Evolutionary conservation across 352 stramenopile genomes (phyloP).

Genomic region (Phytophthora hybrid): DNA sequence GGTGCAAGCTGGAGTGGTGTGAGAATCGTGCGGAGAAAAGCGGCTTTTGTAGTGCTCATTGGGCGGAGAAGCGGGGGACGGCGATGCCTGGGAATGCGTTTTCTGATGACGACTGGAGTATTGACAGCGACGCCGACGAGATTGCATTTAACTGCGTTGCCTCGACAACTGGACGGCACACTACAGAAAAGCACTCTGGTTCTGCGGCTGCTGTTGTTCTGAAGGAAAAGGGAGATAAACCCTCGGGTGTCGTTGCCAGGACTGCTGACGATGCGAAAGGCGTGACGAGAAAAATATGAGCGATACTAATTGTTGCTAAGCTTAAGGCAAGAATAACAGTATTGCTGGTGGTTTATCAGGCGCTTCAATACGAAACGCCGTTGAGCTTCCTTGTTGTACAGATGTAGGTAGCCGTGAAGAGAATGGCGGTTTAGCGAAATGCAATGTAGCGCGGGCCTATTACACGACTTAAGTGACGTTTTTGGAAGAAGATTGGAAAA

Average conservation of each 20-base stretch:
- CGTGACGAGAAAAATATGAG: neutral
- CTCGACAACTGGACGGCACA: neutral
- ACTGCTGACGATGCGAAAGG: neutral
- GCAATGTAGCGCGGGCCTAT: too few relatives aligned
- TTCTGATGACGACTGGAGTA: neutral
- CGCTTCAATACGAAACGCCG: too few relatives aligned
- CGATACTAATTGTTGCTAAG: too few relatives aligned
- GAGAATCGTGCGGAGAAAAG: constrained; percentile 13
- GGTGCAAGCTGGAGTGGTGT: constrained; percentile 29
- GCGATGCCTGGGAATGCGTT: neutral
- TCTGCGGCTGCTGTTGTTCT: neutral
- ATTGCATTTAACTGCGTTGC: neutral
- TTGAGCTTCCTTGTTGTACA: too few relatives aligned
- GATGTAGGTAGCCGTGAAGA: too few relatives aligned
- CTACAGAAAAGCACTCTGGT: neutral
- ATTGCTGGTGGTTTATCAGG: too few relatives aligned
- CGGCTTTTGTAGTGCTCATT: constrained; percentile 24
- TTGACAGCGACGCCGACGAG: constrained; percentile 20
- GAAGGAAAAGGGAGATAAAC: neutral
- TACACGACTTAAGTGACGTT: neutral
- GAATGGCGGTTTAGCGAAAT: too few relatives aligned
- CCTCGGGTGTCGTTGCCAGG: neutral
- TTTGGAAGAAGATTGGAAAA: neutral
- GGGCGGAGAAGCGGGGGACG: constrained; percentile 20
- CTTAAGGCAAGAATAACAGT: too few relatives aligned